Conservation (phyloP, 495 filamentous ascomycete species). For the Darksidea phi region DNA sequence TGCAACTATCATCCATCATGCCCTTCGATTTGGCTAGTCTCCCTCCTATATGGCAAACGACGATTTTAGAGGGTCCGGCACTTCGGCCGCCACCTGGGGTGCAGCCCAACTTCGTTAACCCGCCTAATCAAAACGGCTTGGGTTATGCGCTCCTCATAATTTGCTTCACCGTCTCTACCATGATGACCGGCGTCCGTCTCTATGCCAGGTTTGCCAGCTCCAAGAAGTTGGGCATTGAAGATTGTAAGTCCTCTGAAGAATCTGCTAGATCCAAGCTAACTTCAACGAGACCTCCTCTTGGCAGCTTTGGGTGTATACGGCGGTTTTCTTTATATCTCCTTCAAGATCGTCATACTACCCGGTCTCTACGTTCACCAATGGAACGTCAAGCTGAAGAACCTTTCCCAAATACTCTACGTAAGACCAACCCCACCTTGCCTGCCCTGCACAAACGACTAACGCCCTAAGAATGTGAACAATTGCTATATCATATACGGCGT, state of each 20-base stretch:
- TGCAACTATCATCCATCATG: no score
- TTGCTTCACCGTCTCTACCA: not conserved
- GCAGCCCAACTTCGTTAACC: conserved; percentile 4
- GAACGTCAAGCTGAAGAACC: conserved; percentile 8
- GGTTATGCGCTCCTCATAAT: not conserved
- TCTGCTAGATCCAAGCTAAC: not conserved
- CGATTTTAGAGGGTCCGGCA: conserved; percentile 6
- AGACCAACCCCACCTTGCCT: not conserved
- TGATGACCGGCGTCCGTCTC: not conserved
- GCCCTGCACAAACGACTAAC: not conserved
- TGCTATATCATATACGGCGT: not conserved
- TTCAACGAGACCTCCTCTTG: conserved; percentile 2
- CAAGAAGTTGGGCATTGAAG: conserved; percentile 1
- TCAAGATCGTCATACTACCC: not conserved
- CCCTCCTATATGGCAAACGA: not conserved
- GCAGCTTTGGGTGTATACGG: conserved; percentile 2
- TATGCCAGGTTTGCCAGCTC: conserved; percentile 1
- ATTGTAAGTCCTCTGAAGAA: not conserved
- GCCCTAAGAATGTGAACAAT: not conserved
- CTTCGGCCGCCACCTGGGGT: conserved; percentile 10
- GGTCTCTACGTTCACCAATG: conserved; percentile 11
- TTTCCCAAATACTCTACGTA: conserved; percentile 4
- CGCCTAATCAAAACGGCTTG: conserved; percentile 4
- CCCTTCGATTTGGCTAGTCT: no score
- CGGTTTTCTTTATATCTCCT: conserved; percentile 2